Base-by-base conservation (phyloP, 148 eudicot species). In the Fagopyrum tataricum region DNA sequence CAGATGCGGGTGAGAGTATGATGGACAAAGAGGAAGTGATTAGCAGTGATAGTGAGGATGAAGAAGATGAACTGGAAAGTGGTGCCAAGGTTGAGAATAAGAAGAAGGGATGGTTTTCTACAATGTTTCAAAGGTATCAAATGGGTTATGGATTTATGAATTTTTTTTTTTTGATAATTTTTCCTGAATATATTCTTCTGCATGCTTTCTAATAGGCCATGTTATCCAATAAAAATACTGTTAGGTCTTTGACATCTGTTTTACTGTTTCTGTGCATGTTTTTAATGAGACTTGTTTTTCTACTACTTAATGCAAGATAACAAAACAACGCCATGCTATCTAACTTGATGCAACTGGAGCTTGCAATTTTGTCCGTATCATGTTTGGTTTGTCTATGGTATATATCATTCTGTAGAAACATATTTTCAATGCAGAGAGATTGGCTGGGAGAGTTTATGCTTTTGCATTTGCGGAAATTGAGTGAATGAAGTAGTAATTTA, bases 11-110 rank as follows among this genome's bases (percentile, higher is more conserved):
- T 42, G 91, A 87, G 91, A 94, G 98, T 81, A 84, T 87, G 98
- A 95, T 95, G 98, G 96, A 95, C 81, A 84, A 79, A 84, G 98
- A 95, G 44, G 98, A 95, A 82, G 84, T 88, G 72, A 2, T 95
- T 42, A 91, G 91, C 71, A 94, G 98, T 83, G 98, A 95, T 5
- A 84, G 89, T 42, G 95, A 93, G 76, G 77, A 77, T 43, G 97
- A 91, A 61, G 96, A 90, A 58, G 91, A 86, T 73, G 83, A 86
- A 13, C 79, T 21, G 4, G 89, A 42, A 61, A 82, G 78, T 73
- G 88, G 73, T 59, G 64, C 79, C 5, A 88, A 85, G 86, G 79
- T 37, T 23, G 91, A 81, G 23, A 49, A 85, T 10, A 92, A 88
- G 88, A 90, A 88, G 81, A 95, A 86, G 77, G 88, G 96, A 41